Conservation (phyloP, 495 filamentous ascomycete genomes). For the Neurospora africana region DNA sequence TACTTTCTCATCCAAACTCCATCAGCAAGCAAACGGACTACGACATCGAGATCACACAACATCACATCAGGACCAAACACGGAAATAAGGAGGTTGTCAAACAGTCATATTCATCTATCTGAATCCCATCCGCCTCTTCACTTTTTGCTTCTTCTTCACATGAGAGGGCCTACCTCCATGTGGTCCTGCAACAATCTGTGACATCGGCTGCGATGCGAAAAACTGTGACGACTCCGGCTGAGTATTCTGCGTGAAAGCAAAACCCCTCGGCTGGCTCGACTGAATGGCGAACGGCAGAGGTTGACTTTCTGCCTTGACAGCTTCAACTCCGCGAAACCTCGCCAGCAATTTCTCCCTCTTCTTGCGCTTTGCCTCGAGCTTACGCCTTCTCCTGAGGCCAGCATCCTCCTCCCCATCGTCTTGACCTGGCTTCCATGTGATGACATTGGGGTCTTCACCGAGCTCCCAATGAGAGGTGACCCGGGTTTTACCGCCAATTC, state of each 20-base stretch:
- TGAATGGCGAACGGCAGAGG: conserved; percentile 1
- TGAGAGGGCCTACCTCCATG: conserved; percentile 6
- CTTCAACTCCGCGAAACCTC: conserved; percentile 2
- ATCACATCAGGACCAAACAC: not conserved
- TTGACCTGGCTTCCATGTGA: conserved; percentile 9
- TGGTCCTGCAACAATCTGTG: conserved; percentile 12
- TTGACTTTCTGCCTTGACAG: not conserved
- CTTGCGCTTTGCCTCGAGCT: conserved; percentile 7
- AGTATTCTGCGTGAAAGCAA: not conserved
- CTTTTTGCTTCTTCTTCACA: conserved; percentile 7
- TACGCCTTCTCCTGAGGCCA: conserved; percentile 3
- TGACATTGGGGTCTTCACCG: conserved; percentile 10
- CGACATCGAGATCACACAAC: not conserved
- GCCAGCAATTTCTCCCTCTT: conserved; percentile 12
- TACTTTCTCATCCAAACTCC: not conserved
- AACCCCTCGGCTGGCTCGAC: conserved; percentile 1
- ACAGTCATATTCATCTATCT: conserved; percentile 6
- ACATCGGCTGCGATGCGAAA: conserved; percentile 7
- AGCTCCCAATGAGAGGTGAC: conserved; percentile 13
- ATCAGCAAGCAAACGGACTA: not conserved
- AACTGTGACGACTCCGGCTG: not conserved
- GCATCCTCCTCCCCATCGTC: conserved; percentile 9
- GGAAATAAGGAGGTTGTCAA: not conserved
- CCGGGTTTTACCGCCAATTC: not conserved
- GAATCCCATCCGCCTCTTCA: conserved; percentile 4